Percentiles rank a stretch among this genome's conserved stretches.
Evolutionary conservation across 2,329 filamentous ascomycete genomes (phyloP).

Genomic region (Fusarium sp.): DNA sequence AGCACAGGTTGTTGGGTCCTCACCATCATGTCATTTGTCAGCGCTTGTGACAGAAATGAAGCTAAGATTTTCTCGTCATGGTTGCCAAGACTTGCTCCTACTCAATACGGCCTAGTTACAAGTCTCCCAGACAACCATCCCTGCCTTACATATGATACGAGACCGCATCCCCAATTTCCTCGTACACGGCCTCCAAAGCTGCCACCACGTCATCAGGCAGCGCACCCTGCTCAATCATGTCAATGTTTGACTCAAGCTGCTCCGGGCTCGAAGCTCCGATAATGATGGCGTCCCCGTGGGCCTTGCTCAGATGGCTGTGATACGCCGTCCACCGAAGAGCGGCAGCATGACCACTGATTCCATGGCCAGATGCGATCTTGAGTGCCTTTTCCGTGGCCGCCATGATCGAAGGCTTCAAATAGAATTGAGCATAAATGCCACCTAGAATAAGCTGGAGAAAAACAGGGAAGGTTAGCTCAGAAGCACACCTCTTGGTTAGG

Average conservation of each 20-base stretch:
- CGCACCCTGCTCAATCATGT: slow-evolving; percentile 54
- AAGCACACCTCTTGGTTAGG: not conserved
- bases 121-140: not conserved
- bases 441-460: slow-evolving; percentile 29
- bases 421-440: slow-evolving; percentile 42
- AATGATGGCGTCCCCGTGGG: slow-evolving; percentile 52
- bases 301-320: slow-evolving; percentile 49
- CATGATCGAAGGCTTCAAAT: slow-evolving; percentile 46
- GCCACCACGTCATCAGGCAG: slow-evolving; percentile 52
- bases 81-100: slow-evolving; percentile 33
- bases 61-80: slow-evolving; percentile 1
- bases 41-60: not conserved
- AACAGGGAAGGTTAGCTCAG: not conserved
- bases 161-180: slow-evolving; percentile 30
- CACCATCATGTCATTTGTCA: slow-evolving; percentile 18
- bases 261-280: slow-evolving; percentile 50
- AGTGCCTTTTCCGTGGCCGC: slow-evolving; percentile 44
- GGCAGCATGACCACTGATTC: slow-evolving; percentile 54
- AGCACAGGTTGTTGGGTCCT: not conserved
- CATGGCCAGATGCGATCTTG: slow-evolving; percentile 47
- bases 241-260: slow-evolving; percentile 53
- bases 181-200: slow-evolving; percentile 39
- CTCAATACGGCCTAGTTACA: slow-evolving; percentile 16
- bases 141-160: slow-evolving; percentile 30
- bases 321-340: slow-evolving; percentile 56